Percentiles rank a stretch among this genome's conserved stretches.
These are phyloP conservation scores for Talaromyces sp. DNA, from an alignment of 2,329 filamentous ascomycete genomes.

Conservation along the genomic window DNA sequence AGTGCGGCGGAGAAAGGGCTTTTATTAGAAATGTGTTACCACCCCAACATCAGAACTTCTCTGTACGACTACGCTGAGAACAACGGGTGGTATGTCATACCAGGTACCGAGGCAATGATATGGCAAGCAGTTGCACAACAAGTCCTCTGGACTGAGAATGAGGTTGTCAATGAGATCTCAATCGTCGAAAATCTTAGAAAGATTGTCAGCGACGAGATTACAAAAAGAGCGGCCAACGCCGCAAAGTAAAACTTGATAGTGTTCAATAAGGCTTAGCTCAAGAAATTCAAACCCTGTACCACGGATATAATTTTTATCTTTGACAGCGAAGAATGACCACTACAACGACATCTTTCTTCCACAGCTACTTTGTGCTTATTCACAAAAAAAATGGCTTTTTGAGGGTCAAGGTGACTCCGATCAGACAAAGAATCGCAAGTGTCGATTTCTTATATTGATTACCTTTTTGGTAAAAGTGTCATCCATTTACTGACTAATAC, in stretches of 20 bases:
- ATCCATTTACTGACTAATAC: neutral
- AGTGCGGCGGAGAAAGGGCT: slow-evolving; percentile 16
- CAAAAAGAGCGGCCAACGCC: neutral
- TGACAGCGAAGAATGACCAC: neutral
- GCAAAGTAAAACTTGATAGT: neutral
- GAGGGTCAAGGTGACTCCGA: slow-evolving; percentile 11
- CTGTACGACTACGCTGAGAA: slow-evolving; percentile 20
- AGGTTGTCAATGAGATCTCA: slow-evolving; percentile 9
- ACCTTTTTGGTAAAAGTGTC: neutral
- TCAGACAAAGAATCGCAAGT: slow-evolving; percentile 6
- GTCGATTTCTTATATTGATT: slow-evolving; percentile 11
- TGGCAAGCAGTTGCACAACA: slow-evolving; percentile 25
- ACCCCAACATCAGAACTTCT: slow-evolving; percentile 21
- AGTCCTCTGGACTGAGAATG: slow-evolving; percentile 23
- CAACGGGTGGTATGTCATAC: slow-evolving; percentile 22
- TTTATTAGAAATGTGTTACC: slow-evolving; percentile 29
- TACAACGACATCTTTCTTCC: slow-evolving; percentile 4
- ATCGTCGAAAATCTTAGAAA: slow-evolving; percentile 20
- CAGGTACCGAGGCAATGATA: slow-evolving; percentile 24
- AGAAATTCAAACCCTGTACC: neutral
- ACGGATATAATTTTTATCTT: neutral
- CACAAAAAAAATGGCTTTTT: slow-evolving; percentile 5
- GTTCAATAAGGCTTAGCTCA: neutral
- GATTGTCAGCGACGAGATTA: slow-evolving; percentile 5
- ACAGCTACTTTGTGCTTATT: slow-evolving; percentile 15